Base-by-base conservation (phyloP, 2,329 filamentous ascomycete species). In the Colletotrichum sp. region DNA sequence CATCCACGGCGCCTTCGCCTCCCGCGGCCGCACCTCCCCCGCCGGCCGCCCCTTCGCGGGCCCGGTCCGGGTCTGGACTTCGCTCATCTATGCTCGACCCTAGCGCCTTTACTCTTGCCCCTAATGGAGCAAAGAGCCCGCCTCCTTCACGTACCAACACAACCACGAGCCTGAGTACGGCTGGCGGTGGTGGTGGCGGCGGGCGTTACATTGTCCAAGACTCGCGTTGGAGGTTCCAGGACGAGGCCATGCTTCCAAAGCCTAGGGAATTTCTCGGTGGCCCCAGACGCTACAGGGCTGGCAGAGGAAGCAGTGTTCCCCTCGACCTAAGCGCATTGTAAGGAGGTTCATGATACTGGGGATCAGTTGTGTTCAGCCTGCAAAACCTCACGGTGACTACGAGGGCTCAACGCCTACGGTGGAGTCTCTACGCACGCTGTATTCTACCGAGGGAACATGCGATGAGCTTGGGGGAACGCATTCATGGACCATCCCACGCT, bases 241-340 rank as follows among this genome's bases (percentile, higher is more conserved):
- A 93, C 63, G 96, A 98, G 80, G 91, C 89, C 43, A 89, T 94
- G 79, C 89, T 99, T 63, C 96, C 97, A 0, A 96, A 96, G 80
- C 96, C 96, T 26, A 90, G 96, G 80, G 92, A 94, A 3, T 98
- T 98, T 82, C 86, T 89, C 2, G 94, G 94, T n/a, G 92, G 91
- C 5, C 86, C 90, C 24, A 96, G 94, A 83, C 92, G 92, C 82
- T 99, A 99, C 85, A 90, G 96, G 77, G 97, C 97, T 43, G 97
- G 97, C 10, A 91, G 96, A 82, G 96, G 96, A 36, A 98, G 96
- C 86, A 98, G 95, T 87, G 96, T 99, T 79, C 97, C 97, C 34
- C 87, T 99, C 80, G 95, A 99, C 87, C 85, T 99, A 82, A 92
- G 88, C 78, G 88, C 90, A 16, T 89, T 94, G 26, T 84, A 75